Evolutionary conservation across 2,329 filamentous ascomycete genomes (phyloP).

Genomic region (Aureobasidium lini): DNA sequence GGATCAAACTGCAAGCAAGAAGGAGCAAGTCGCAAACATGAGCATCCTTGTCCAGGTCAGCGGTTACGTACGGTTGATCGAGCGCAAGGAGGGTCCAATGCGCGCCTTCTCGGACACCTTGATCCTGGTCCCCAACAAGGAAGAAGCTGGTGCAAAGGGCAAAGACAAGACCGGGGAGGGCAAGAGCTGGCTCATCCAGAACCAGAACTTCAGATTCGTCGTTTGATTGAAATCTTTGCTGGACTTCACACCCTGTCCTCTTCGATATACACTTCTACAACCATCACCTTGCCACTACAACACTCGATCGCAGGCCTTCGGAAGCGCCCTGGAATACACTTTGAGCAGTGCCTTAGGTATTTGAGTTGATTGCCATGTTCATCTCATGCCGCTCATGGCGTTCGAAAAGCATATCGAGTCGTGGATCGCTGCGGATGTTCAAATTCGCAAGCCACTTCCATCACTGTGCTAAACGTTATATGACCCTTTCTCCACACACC

Average conservation of each 20-base stretch:
- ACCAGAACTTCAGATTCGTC: constrained; percentile 37
- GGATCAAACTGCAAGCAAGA: constrained; percentile 33
- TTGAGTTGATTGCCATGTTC: background rate
- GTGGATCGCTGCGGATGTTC: background rate
- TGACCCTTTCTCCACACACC: no score
- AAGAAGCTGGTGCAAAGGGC: constrained; percentile 24
- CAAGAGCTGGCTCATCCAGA: constrained; percentile 34
- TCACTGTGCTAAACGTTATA: background rate
- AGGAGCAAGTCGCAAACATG: constrained; percentile 50
- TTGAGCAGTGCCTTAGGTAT: background rate
- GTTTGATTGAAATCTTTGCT: constrained; percentile 23
- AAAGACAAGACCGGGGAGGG: constrained; percentile 26
- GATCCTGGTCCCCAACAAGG: constrained; percentile 60
- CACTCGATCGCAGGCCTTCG: background rate
- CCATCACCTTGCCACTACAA: background rate
- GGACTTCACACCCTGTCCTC: background rate
- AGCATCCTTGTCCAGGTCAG: constrained; percentile 66
- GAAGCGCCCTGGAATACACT: background rate
- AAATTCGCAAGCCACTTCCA: background rate
- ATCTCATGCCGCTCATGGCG: background rate
- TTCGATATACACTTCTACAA: background rate
- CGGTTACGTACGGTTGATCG: constrained; percentile 62
- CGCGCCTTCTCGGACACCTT: constrained; percentile 74
- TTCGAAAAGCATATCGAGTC: background rate
- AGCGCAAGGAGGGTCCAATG: constrained; percentile 51